Conservation (phyloP, 73 alveolate species). For the Urostyla sp. region DNA sequence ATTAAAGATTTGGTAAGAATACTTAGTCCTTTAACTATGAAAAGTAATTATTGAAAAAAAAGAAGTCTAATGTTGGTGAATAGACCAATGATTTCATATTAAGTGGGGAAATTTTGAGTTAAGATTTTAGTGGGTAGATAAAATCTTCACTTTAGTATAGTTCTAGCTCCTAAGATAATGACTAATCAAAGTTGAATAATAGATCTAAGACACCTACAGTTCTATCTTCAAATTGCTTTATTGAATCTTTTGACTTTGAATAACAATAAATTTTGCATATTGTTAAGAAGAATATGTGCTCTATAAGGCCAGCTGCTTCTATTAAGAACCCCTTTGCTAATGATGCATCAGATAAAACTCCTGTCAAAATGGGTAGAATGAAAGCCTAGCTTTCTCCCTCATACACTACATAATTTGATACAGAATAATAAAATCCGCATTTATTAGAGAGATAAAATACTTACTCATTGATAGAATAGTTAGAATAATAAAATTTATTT, state of each 20-base stretch:
- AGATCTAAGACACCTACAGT: slow-evolving; percentile 47
- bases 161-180: not conserved
- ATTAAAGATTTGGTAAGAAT: too few species aligned
- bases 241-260: slow-evolving; percentile 22
- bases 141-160: not conserved
- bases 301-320: slow-evolving; percentile 22
- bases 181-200: not conserved
- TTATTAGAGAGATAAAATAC: not conserved
- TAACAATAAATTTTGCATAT: not conserved
- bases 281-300: not conserved
- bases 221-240: slow-evolving; percentile 17
- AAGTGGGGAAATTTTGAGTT: not conserved
- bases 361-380: not conserved
- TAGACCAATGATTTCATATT: not conserved
- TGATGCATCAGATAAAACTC: not conserved
- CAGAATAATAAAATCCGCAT: not conserved
- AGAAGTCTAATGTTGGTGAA: not conserved
- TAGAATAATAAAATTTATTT: not conserved
- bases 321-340: slow-evolving; percentile 16
- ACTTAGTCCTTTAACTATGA: not conserved
- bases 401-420: not conserved
- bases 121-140: not conserved
- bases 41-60: not conserved
- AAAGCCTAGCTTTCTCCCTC: not conserved
- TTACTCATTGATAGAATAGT: not conserved